Evolutionary conservation across 192 early-diverging fungal species (phyloP).

Genomic region (Paraglomus occultum): DNA sequence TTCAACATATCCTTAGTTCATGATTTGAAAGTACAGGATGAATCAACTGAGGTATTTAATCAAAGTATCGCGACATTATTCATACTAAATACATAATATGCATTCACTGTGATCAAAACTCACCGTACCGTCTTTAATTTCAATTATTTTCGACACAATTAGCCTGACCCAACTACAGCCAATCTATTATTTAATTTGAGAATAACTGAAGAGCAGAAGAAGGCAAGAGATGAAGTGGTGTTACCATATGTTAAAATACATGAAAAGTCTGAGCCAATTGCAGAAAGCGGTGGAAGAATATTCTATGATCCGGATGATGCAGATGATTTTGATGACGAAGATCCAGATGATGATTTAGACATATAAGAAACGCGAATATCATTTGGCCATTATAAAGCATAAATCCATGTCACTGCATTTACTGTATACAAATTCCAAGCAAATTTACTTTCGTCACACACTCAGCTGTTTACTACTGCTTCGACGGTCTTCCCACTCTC

Average conservation of each 20-base stretch:
- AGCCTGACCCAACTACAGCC: conserved; percentile 65
- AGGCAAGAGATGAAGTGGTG: conserved; percentile 68
- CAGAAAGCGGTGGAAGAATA: conserved; percentile 51
- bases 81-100: not conserved
- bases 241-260: conserved; percentile 79
- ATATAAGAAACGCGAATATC: conserved; percentile 54
- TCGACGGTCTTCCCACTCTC: conserved; percentile 48
- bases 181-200: conserved; percentile 83
- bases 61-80: not conserved
- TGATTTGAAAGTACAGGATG: conserved; percentile 31
- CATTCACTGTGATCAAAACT: not conserved
- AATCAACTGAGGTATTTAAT: not conserved
- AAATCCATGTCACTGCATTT: no score
- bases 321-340: conserved; percentile 91
- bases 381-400: not conserved
- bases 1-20: conserved; percentile 30
- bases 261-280: conserved; percentile 28
- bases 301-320: conserved; percentile 82
- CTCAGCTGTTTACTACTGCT: conserved; percentile 20
- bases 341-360: conserved; percentile 88
- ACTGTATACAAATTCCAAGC: not conserved
- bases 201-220: conserved; percentile 80
- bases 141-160: not conserved
- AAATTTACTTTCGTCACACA: not conserved
- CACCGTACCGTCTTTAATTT: not conserved